Base-by-base conservation (phyloP, 768 basidiomycete species). In the Gloeostereum incarnatum region DNA sequence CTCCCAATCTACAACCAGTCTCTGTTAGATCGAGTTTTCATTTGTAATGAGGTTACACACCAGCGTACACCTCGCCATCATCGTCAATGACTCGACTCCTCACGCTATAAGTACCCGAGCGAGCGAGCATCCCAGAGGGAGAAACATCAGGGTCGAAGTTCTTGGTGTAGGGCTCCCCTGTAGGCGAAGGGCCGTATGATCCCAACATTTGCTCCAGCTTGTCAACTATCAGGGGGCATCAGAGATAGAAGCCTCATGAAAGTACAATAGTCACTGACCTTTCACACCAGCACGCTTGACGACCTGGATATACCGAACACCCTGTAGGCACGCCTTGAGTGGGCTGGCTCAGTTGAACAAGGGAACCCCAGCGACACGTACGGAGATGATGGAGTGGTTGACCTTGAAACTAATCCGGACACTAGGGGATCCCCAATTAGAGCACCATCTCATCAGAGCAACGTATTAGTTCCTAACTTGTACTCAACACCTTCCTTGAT, bases 141-240 rank as follows among this genome's bases (percentile, higher is more conserved):
- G 61, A 63, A 41, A 64, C 62, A 39, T 52, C 42, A 34, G 41
- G 38, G 11, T 80, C 81, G 57, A 91, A 88, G 50, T 81, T 72
- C 60, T 89, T 90, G 47, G 51, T 60, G 52, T 92, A 84, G 4
- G 84, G 54, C 18, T 79, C 67, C 23, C 71, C 76, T 2, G 65
- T 48, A n/a, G 78, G 65, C 40, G 69, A 63, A 13, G 90, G 87
- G 2, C 88, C 85, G 56, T 91, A 96, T 3, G 89, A 92, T 13
- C 94, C 94, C 16, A 97, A 72, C 94, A 98, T 97, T 49, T 84
- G 74, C 54, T 93, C 90, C 50, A 88, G 56, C 58, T 84, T 94
- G 60, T 94, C 94, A 50, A 94, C 92, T 92, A 52, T 8, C 19
- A 39, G 23, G 14, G 40, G 5, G 13, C 27, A 23, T 39, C 41